phyloP scores from a whole-genome alignment of 495 filamentous ascomycete genomes.

The Neurospora sp. region DNA sequence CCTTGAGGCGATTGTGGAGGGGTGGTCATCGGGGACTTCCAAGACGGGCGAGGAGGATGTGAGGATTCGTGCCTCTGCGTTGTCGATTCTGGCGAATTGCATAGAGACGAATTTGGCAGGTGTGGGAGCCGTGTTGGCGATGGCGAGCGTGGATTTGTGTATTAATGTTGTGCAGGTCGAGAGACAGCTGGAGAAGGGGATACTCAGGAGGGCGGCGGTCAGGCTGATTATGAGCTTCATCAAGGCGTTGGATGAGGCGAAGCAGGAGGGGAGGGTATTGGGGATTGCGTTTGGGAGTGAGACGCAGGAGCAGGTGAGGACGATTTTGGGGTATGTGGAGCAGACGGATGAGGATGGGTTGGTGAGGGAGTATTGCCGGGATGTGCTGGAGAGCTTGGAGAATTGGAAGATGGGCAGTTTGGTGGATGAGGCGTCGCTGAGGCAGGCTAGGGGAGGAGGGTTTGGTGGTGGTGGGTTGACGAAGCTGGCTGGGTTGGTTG shows the following conservation, averaged over 20 bases:
- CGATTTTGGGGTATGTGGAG: constrained; percentile 55
- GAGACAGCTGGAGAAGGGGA: constrained; percentile 50
- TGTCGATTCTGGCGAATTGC: constrained; percentile 58
- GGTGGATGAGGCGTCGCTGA: constrained; percentile 17
- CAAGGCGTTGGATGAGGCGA: constrained; percentile 50
- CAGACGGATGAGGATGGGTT: constrained; percentile 62
- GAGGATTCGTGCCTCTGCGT: constrained; percentile 64
- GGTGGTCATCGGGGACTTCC: constrained; percentile 48
- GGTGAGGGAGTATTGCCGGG: constrained; percentile 60
- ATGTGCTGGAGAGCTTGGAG: constrained; percentile 62
- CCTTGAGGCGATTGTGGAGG: constrained; percentile 54
- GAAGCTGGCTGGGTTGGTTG: constrained; percentile 34
- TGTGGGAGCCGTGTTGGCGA: constrained; percentile 43
- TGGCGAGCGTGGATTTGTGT: constrained; percentile 55
- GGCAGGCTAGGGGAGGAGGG: background rate
- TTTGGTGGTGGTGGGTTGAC: constrained; percentile 12
- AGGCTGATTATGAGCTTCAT: constrained; percentile 59
- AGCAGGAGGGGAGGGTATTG: constrained; percentile 39
- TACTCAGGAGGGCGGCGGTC: constrained; percentile 63
- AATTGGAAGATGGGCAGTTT: constrained; percentile 53
- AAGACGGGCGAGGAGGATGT: constrained; percentile 64
- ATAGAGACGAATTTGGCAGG: constrained; percentile 59
- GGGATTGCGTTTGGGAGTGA: constrained; percentile 54
- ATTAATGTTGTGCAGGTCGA: constrained; percentile 60
- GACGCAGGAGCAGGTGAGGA: constrained; percentile 51